Conservation (phyloP, 352 stramenopile species). For the Phytophthora capsici region DNA sequence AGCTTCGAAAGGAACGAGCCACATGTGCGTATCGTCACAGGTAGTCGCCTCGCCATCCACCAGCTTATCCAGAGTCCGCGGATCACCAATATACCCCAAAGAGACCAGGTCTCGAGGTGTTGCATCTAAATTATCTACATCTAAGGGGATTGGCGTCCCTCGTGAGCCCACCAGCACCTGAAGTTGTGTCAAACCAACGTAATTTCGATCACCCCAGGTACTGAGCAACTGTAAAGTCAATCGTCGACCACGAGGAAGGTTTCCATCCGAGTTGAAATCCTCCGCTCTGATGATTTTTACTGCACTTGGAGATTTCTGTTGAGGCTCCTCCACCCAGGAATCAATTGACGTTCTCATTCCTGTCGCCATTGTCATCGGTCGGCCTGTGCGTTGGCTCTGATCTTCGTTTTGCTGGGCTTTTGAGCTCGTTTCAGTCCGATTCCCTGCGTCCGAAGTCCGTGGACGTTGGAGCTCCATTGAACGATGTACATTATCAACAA, state of each 20-base stretch:
- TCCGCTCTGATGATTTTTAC: constrained; percentile 38
- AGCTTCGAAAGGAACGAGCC: constrained; percentile 78
- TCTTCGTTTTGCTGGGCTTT: constrained; percentile 27
- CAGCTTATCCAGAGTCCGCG: constrained; percentile 90
- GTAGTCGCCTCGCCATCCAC: constrained; percentile 84
- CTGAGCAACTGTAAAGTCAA: constrained; percentile 62
- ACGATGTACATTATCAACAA: constrained; percentile 42
- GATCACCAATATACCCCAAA: constrained; percentile 79
- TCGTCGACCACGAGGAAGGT: constrained; percentile 49
- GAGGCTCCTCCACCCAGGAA: constrained; percentile 58
- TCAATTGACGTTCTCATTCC: constrained; percentile 51
- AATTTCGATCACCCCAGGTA: constrained; percentile 85
- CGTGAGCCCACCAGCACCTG: constrained; percentile 63
- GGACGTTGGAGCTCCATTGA: constrained; percentile 61
- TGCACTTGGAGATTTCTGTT: constrained; percentile 51
- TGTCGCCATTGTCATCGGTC: constrained; percentile 59
- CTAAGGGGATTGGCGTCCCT: constrained; percentile 46
- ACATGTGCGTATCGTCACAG: constrained; percentile 91
- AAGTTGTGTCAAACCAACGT: constrained; percentile 86
- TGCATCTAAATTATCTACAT: constrained; percentile 58
- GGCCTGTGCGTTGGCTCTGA: constrained; percentile 9
- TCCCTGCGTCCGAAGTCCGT: constrained; percentile 56
- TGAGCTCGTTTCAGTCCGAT: constrained; percentile 12
- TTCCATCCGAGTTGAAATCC: constrained; percentile 10
- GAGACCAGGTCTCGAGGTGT: constrained; percentile 73